Conservation (phyloP, 139 green algal species). For the Chlorella sp. region DNA sequence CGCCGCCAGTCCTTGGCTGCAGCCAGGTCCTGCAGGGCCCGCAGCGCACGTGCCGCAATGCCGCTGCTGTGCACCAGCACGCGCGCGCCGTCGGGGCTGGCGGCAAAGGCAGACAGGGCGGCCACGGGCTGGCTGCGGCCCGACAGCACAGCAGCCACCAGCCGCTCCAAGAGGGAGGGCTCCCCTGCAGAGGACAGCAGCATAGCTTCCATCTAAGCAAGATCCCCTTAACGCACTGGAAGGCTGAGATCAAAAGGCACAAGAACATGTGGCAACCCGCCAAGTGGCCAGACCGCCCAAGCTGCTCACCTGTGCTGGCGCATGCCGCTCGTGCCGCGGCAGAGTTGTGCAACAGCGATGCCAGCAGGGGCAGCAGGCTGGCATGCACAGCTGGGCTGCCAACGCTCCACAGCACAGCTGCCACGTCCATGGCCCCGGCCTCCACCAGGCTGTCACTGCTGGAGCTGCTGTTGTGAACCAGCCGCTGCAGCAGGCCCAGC, state of each 20-base stretch:
- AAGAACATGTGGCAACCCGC: too few species aligned
- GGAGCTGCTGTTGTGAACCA: neutral
- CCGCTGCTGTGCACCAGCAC: neutral
- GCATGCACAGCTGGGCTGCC: neutral
- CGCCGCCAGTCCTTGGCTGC: constrained; percentile 6
- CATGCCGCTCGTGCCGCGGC: neutral
- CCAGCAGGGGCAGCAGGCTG: constrained; percentile 13
- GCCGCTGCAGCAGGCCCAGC: constrained; percentile 16
- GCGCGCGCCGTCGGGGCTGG: neutral
- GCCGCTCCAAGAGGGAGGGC: neutral
- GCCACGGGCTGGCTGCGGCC: neutral
- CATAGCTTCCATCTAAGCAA: neutral
- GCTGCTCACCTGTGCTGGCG: neutral
- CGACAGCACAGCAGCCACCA: neutral
- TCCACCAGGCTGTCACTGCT: neutral
- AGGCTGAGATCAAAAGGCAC: neutral
- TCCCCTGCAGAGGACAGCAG: neutral
- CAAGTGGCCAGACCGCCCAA: too few species aligned
- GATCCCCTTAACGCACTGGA: too few species aligned
- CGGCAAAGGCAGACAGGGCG: neutral
- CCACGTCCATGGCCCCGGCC: neutral
- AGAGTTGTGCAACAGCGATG: neutral
- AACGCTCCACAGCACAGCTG: neutral
- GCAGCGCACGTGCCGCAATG: neutral
- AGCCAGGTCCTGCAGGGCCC: neutral